Conservation (phyloP, 805 yeast genomes). For the Kluyveromyces lactis region DNA sequence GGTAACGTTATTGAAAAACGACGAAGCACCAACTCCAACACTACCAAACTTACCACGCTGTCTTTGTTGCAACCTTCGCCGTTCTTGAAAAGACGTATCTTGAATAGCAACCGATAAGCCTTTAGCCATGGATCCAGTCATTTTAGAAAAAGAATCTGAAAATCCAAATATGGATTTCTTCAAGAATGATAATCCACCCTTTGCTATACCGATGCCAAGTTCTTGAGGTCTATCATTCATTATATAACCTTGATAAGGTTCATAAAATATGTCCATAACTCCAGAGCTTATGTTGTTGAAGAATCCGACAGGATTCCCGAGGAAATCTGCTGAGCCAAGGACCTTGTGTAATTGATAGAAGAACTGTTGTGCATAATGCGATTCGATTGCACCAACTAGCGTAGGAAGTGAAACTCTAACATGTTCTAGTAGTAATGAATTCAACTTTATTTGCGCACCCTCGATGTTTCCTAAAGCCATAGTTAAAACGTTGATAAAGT, state of each 20-base stretch:
- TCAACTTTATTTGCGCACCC: constrained; percentile 89
- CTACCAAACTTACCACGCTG: constrained; percentile 85
- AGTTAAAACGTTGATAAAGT: constrained; percentile 75
- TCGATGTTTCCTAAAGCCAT: constrained; percentile 97
- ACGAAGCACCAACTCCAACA: constrained; percentile 75
- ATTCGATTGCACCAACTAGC: constrained; percentile 57
- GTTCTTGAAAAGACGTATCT: constrained; percentile 76
- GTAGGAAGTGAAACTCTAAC: constrained; percentile 78
- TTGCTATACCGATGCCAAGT: constrained; percentile 88
- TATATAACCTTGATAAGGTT: constrained; percentile 92
- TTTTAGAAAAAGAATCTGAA: constrained; percentile 85
- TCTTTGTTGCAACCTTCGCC: constrained; percentile 62
- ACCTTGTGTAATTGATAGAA: constrained; percentile 87
- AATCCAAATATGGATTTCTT: constrained; percentile 93
- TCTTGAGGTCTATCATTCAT: constrained; percentile 95
- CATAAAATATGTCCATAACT: constrained; percentile 91
- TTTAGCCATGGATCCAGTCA: constrained; percentile 91
- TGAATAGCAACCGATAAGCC: constrained; percentile 87
- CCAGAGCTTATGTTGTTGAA: constrained; percentile 93
- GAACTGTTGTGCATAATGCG: constrained; percentile 89
- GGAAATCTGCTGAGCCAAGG: constrained; percentile 89
- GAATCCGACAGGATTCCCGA: constrained; percentile 96
- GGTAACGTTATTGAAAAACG: constrained; percentile 77
- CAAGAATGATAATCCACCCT: constrained; percentile 89
- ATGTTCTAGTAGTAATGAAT: constrained; percentile 82